Evolutionary conservation across 1,139 yeast species (phyloP), one percentile per base, ranked within the genome.

Genomic region (Candida glucosophila): DNA sequence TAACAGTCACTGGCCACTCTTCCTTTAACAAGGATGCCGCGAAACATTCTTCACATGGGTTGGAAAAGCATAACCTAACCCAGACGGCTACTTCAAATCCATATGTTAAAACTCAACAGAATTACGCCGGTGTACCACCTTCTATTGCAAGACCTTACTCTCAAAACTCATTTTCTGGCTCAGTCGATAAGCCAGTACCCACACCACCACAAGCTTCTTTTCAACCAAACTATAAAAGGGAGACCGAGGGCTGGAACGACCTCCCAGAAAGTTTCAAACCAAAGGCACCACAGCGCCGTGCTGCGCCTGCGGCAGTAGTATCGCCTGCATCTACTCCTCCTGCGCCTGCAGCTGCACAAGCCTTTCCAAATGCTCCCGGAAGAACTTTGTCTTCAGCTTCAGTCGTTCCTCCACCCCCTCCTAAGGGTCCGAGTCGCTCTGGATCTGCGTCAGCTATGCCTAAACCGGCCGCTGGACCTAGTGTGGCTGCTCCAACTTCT

Each of bases 201-300:
- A 8, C 21, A 8, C 65, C 70, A 20, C 49, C 67, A 19, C 51
- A 48, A 28, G 43, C 59, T 7, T 55, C 62, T 24, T n/a, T n/a
- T n/a, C n/a, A n/a, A n/a, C n/a, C n/a, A n/a, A n/a, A n/a, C n/a
- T 7, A 7, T 6, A 71, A 67, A 29, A 49, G 47, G 43, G 79
- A 79, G 23, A 77, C 77, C 23, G 90, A 81, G 25, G 96, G 96
- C 3, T 88, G 96, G 96, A 88, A 88, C 46, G 96, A 88, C 51
- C 62, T 88, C 37, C 95, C 96, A 26, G 67, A 77, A n/a, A 63
- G 72, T 15, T 67, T 78, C 49, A 73, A 62, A 61, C 48, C 52
- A 24, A 47, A 56, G 41, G 58, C 70, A 13, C n/a, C n/a, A n/a
- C 55, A 73, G 9, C 65, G 72, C 18, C 67, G 78, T 39, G 65